These are phyloP conservation scores for Aspergillus cristatus DNA, from an alignment of 495 filamentous ascomycete genomes.

Conservation along the genomic window DNA sequence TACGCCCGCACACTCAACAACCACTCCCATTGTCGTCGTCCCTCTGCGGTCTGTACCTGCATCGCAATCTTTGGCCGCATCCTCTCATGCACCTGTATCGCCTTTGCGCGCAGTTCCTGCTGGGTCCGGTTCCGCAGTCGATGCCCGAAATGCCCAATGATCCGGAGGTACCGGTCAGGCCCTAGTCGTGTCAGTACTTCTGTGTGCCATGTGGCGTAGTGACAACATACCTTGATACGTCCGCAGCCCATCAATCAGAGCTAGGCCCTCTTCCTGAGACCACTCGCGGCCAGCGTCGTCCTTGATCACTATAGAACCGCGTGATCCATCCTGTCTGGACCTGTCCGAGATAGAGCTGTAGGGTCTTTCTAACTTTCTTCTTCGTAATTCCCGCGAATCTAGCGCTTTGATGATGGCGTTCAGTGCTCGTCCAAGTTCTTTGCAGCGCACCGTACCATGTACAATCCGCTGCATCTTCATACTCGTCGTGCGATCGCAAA, in stretches of 20 bases:
- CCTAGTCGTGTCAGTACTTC: conserved; percentile 3
- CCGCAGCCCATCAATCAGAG: conserved; percentile 12
- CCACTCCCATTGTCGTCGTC: conserved; percentile 18
- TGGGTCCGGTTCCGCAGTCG: conserved; percentile 8
- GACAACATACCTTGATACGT: conserved; percentile 11
- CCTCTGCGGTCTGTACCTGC: conserved; percentile 7
- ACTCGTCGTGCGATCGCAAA: conserved; percentile 7
- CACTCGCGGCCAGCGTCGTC: conserved; percentile 2
- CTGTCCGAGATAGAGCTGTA: background rate
- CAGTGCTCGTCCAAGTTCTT: conserved; percentile 1
- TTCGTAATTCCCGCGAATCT: background rate
- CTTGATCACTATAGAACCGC: background rate
- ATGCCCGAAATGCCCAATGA: conserved; percentile 6
- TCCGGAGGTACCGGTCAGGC: conserved; percentile 10
- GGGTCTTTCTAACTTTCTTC: background rate
- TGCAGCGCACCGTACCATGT: background rate
- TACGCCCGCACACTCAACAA: conserved; percentile 7
- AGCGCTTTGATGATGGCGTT: conserved; percentile 4
- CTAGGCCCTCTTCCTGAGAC: conserved; percentile 9
- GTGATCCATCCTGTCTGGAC: background rate
- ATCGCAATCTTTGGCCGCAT: conserved; percentile 1
- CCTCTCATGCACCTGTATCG: conserved; percentile 1
- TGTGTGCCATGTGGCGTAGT: background rate
- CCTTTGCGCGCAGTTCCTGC: conserved; percentile 8
- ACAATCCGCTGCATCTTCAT: conserved; percentile 1